phyloP scores from a whole-genome alignment of 2,329 filamentous ascomycete species.

The Intubia oerlemansii region DNA sequence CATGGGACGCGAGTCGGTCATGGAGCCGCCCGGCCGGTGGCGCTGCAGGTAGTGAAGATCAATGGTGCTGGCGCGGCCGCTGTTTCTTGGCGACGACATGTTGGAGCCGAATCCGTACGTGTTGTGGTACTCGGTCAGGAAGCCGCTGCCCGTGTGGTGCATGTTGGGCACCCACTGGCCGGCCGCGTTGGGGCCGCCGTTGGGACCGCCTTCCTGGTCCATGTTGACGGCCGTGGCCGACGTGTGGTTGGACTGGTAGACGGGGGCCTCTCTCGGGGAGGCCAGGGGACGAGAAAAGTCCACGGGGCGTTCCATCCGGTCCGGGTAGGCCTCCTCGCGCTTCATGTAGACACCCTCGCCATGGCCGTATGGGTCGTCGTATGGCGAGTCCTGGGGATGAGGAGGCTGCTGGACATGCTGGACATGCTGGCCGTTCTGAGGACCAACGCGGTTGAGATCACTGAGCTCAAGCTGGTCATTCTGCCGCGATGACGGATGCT shows the following conservation, averaged over 20 bases:
- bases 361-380: no score
- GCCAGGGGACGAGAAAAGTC: slow-evolving; percentile 4
- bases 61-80: slow-evolving; percentile 5
- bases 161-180: no score
- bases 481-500: no score
- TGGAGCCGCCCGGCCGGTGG: slow-evolving; percentile 3
- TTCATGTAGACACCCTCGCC: no score
- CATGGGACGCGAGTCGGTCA: slow-evolving; percentile 6
- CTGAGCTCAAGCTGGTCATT: no score
- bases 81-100: slow-evolving; percentile 7
- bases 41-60: slow-evolving; percentile 7
- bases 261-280: slow-evolving; percentile 4
- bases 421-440: no score
- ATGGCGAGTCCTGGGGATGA: no score
- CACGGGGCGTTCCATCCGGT: slow-evolving; percentile 3
- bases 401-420: no score
- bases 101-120: slow-evolving; percentile 5
- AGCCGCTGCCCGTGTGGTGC: slow-evolving; percentile 4
- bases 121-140: slow-evolving; percentile 6
- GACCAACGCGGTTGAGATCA: no score
- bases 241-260: slow-evolving; percentile 7
- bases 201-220: no score
- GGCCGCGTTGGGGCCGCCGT: no score
- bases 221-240: slow-evolving; percentile 6
- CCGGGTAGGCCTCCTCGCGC: no score